Percentiles rank a stretch among this genome's conserved stretches.
Conservation (phyloP, 805 yeast species). For the Priceomyces castillae region DNA sequence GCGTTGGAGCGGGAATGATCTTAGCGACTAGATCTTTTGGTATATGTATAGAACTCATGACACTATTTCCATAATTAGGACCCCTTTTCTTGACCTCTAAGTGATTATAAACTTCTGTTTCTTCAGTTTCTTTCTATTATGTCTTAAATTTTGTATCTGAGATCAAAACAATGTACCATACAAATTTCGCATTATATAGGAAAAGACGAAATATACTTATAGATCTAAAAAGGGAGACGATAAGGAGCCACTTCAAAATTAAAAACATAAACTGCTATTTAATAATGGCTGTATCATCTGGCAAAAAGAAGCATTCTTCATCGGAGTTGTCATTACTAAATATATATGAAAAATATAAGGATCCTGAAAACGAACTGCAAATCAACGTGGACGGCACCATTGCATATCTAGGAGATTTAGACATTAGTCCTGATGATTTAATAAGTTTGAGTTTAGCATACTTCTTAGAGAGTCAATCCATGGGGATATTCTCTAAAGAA, state of each 20-base stretch:
- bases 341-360: slow-evolving; percentile 34
- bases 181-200: neutral
- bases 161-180: neutral
- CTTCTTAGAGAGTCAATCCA: slow-evolving; percentile 60
- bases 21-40: slow-evolving; percentile 11
- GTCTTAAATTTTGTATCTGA: neutral
- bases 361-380: slow-evolving; percentile 24
- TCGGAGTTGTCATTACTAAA: slow-evolving; percentile 20
- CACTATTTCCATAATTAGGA: neutral
- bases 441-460: slow-evolving; percentile 69
- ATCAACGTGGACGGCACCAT: slow-evolving; percentile 83
- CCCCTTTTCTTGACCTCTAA: neutral
- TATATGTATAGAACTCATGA: slow-evolving; percentile 3
- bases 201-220: neutral
- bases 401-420: slow-evolving; percentile 61
- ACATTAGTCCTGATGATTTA: slow-evolving; percentile 71
- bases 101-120: neutral
- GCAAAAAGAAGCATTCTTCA: neutral
- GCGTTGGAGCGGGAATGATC: slow-evolving; percentile 14
- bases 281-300: neutral
- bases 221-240: neutral
- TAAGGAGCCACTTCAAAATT: too few relatives aligned
- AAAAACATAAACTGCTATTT: neutral
- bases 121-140: neutral
- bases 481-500: slow-evolving; percentile 56